These are phyloP conservation scores for Colletotrichum paranaense DNA, from an alignment of 2,329 filamentous ascomycete genomes.

Conservation along the genomic window DNA sequence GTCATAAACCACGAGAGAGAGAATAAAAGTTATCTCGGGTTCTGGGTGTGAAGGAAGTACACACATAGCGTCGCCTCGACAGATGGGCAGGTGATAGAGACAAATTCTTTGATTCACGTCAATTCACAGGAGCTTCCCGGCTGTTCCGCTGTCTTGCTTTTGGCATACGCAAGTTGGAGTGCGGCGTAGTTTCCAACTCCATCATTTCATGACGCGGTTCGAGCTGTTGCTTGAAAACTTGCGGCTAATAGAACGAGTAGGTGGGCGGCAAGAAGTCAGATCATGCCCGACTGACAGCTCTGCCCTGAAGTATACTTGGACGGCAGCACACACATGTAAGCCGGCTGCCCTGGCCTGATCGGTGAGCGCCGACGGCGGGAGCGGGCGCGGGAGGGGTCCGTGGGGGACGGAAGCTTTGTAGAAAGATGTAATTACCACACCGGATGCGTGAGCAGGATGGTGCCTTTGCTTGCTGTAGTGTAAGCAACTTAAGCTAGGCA, in stretches of 20 bases:
- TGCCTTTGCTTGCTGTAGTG: neutral
- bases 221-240: neutral
- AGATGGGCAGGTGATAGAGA: neutral
- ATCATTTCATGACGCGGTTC: neutral
- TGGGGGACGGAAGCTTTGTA: neutral
- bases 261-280: neutral
- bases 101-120: no score
- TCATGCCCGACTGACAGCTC: constrained; percentile 1
- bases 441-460: constrained; percentile 9
- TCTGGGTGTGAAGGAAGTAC: neutral
- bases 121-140: no score
- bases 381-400: neutral
- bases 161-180: neutral
- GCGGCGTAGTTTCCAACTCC: neutral
- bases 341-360: constrained; percentile 15
- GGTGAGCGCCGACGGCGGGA: constrained; percentile 14
- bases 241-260: neutral
- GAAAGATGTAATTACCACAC: neutral
- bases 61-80: neutral
- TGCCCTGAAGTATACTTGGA: neutral
- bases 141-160: neutral
- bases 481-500: neutral
- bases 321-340: neutral
- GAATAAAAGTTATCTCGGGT: neutral
- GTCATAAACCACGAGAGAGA: neutral